Percentiles rank a stretch among this genome's conserved stretches.
These are phyloP conservation scores for Backusella luteola DNA, from an alignment of 192 early-diverging fungal genomes.

Conservation along the genomic window DNA sequence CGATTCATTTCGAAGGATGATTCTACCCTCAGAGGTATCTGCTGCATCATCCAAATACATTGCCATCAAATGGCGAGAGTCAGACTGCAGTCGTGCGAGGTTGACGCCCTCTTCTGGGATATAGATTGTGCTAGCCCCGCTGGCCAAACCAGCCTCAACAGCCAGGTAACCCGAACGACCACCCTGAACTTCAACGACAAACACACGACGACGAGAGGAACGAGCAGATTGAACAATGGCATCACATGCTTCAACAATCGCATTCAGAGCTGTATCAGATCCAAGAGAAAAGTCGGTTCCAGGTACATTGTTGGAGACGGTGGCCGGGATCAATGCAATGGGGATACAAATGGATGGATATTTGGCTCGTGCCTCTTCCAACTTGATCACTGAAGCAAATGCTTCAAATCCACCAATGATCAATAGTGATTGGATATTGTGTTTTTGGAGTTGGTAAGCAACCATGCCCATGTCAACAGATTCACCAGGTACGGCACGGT, in stretches of 20 bases:
- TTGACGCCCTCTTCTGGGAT: constrained; percentile 91
- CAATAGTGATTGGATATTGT: constrained; percentile 83
- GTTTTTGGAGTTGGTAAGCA: constrained; percentile 91
- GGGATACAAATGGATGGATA: constrained; percentile 97
- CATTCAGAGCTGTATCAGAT: constrained; percentile 91
- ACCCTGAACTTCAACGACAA: constrained; percentile 96
- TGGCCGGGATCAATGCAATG: constrained; percentile 91
- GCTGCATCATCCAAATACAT: constrained; percentile 75
- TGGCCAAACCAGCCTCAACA: constrained; percentile 74
- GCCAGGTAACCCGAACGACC: constrained; percentile 93
- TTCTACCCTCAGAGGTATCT: constrained; percentile 75
- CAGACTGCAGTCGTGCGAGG: constrained; percentile 76
- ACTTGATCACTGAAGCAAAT: constrained; percentile 71
- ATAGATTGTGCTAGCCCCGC: constrained; percentile 87
- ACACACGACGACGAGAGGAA: constrained; percentile 86
- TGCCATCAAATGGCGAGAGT: constrained; percentile 74
- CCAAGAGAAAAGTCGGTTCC: constrained; percentile 95
- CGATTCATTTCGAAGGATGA: constrained; percentile 80
- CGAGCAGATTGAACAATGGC: constrained; percentile 90
- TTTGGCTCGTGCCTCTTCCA: constrained; percentile 66
- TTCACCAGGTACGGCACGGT: constrained; percentile 83
- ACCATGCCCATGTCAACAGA: constrained; percentile 75
- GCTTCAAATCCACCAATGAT: constrained; percentile 96
- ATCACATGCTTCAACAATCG: constrained; percentile 89
- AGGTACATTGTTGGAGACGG: constrained; percentile 96